Evolutionary conservation across 139 green algal species (phyloP).

Genomic region (Chlorella ohadii): DNA sequence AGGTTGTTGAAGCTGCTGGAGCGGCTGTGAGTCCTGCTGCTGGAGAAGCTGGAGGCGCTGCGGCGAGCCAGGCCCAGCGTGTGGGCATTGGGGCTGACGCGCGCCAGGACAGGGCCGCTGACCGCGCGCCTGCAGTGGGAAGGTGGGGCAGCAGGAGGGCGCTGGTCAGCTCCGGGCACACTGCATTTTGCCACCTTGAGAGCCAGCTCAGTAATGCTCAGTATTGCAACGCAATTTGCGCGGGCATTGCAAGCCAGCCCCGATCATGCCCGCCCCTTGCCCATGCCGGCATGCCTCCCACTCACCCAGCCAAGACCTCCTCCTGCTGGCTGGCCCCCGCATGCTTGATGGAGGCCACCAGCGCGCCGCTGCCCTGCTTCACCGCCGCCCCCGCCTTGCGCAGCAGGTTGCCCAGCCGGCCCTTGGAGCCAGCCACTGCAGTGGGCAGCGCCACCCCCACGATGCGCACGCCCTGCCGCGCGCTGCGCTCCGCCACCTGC

Average conservation of each 20-base stretch:
- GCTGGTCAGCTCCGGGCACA: no score
- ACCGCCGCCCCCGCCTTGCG: constrained; percentile 16
- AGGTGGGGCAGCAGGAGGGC: no score
- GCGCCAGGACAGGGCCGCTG: not conserved
- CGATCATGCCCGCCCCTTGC: no score
- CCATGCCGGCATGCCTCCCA: no score
- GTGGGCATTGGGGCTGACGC: constrained; percentile 18
- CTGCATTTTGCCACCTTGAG: no score
- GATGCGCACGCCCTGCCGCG: constrained; percentile 17
- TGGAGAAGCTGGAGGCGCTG: constrained; percentile 29
- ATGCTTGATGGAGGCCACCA: constrained; percentile 13
- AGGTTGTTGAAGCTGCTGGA: constrained; percentile 26
- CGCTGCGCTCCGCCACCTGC: constrained; percentile 21
- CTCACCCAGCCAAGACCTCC: constrained; percentile 3
- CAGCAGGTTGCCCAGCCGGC: constrained; percentile 25
- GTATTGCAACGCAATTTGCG: no score
- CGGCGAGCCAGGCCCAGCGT: constrained; percentile 9
- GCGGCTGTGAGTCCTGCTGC: constrained; percentile 23
- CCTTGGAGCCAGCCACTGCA: not conserved
- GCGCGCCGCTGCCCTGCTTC: constrained; percentile 12
- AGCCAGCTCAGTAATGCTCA: no score
- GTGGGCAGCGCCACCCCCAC: not conserved
- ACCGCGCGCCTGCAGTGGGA: not conserved
- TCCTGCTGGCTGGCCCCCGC: constrained; percentile 16
- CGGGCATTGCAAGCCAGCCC: no score